These are phyloP conservation scores for Cryptococcus floricola DNA, from an alignment of 1,284 basidiomycete species.

Conservation along the genomic window DNA sequence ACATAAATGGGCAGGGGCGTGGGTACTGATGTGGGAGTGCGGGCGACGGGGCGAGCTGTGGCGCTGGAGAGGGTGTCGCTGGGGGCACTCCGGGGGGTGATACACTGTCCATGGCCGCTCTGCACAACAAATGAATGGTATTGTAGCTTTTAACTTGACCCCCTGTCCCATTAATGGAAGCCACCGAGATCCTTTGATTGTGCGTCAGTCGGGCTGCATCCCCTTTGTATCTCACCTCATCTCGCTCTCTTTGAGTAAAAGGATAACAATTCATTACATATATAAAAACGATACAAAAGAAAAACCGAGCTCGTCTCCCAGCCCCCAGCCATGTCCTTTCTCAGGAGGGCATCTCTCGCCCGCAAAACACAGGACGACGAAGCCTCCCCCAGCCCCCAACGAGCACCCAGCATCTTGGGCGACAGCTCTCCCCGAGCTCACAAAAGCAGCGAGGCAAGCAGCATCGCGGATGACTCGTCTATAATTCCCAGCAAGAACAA, in stretches of 20 bases:
- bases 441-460: conserved; percentile 18
- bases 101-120: not conserved
- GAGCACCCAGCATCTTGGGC: conserved; percentile 4
- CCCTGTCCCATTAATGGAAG: not conserved
- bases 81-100: not conserved
- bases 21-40: not conserved
- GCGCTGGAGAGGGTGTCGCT: not conserved
- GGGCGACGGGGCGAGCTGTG: not conserved
- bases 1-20: not conserved
- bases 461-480: conserved; percentile 11
- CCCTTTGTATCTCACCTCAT: not conserved
- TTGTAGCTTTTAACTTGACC: no score
- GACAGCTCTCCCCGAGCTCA: conserved; percentile 22
- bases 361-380: conserved; percentile 16
- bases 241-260: no score
- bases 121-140: no score
- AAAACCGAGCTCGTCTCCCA: not conserved
- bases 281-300: no score
- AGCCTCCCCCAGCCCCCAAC: not conserved
- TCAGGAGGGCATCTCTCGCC: conserved; percentile 22
- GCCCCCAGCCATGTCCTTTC: conserved; percentile 11
- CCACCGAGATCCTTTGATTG: no score
- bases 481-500: conserved; percentile 5
- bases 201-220: no score
- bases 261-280: no score